A percentile compares a stretch with the other conserved stretches of the same genome.
phyloP scores from a whole-genome alignment of 2,329 filamentous ascomycete genomes.

The Atkinsonella texensis region DNA sequence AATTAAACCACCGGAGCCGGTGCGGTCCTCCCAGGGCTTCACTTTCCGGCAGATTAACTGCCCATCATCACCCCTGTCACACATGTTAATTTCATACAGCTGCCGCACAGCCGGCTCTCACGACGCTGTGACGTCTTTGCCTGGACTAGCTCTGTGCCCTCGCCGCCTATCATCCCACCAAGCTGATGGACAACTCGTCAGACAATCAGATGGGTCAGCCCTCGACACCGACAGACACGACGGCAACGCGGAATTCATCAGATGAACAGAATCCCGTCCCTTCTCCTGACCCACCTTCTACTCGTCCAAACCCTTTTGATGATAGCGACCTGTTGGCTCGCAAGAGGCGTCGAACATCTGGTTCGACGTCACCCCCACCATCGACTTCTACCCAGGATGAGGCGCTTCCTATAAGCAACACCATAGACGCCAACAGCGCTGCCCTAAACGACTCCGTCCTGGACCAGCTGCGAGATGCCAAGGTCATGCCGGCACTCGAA shows the following conservation, averaged over 20 bases:
- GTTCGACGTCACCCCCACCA: conserved; percentile 40
- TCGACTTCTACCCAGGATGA: conserved; percentile 23
- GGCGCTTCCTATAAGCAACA: background rate
- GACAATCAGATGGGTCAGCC: conserved; percentile 39
- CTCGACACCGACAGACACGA: conserved; percentile 36
- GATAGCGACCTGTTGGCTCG: conserved; percentile 43
- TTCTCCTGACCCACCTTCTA: conserved; percentile 51
- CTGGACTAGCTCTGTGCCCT: conserved; percentile 30
- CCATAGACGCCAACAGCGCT: conserved; percentile 16
- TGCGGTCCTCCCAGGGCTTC: background rate
- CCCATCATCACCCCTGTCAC: conserved; percentile 22
- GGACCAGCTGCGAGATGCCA: conserved; percentile 17
- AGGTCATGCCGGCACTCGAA: background rate
- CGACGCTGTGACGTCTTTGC: conserved; percentile 38
- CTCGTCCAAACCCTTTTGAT: conserved; percentile 52
- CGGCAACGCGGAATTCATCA: conserved; percentile 34
- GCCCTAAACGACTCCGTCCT: conserved; percentile 22
- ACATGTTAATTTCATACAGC: conserved; percentile 46
- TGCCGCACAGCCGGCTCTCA: conserved; percentile 41
- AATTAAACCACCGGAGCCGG: background rate
- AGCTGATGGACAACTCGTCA: conserved; percentile 4
- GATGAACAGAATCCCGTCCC: conserved; percentile 13
- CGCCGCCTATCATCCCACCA: conserved; percentile 1
- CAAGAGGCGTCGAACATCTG: conserved; percentile 51
- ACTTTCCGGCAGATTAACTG: conserved; percentile 1